A percentile compares a stretch with the other conserved stretches of the same genome.
phyloP scores from a whole-genome alignment of 176 grass and related monocot species.

The Hsuehochloa calcarea region DNA sequence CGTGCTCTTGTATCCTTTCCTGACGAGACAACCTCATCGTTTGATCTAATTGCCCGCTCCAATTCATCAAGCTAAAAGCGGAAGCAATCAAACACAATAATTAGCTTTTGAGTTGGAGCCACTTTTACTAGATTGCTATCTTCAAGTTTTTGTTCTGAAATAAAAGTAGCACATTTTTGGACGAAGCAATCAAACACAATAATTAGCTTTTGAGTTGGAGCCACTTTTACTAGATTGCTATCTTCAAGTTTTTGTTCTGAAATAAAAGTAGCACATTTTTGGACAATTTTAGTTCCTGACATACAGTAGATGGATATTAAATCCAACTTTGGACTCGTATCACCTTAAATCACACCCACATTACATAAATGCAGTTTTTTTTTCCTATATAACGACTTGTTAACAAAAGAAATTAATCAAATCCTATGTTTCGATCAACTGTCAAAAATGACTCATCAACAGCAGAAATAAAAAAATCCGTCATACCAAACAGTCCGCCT shows the following conservation, averaged over 20 bases:
- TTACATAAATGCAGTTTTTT: not conserved
- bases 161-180: not conserved
- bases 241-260: not conserved
- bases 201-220: conserved; percentile 12
- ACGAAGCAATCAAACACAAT: not conserved
- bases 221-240: not conserved
- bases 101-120: conserved; percentile 13
- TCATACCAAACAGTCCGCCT: not conserved
- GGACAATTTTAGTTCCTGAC: not conserved
- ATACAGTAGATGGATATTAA: not conserved
- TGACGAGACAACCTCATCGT: conserved; percentile 40
- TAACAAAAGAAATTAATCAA: conserved; percentile 9
- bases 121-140: not conserved
- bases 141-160: not conserved
- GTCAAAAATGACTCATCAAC: not conserved
- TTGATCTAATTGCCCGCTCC: conserved; percentile 54
- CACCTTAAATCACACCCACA: not conserved
- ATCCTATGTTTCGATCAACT: not conserved
- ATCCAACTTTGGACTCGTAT: not conserved
- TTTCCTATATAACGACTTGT: not conserved
- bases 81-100: not conserved
- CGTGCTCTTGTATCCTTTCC: conserved; percentile 70
- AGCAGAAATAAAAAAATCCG: not conserved
- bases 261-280: not conserved
- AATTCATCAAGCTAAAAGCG: conserved; percentile 79